Conservation (phyloP, 1,284 basidiomycete species). For the Kwoniella shivajii region DNA sequence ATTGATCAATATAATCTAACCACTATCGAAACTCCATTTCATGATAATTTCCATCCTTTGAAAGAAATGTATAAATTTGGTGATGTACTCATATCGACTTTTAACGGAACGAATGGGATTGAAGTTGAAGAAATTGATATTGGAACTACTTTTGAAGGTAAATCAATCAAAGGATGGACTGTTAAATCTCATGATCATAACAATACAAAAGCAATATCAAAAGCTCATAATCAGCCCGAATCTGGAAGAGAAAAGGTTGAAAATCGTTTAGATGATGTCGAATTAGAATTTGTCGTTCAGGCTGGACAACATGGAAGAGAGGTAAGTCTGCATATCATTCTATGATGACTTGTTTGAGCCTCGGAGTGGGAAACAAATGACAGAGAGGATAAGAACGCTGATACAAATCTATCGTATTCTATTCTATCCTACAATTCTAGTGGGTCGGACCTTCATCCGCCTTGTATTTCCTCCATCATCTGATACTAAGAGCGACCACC, state of each 20-base stretch:
- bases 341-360: background rate
- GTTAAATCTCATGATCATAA: slow-evolving; percentile 22
- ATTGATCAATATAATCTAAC: slow-evolving; percentile 35
- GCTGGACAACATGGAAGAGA: slow-evolving; percentile 80
- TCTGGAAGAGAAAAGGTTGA: slow-evolving; percentile 11
- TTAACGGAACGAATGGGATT: slow-evolving; percentile 28
- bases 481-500: slow-evolving; percentile 61
- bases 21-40: slow-evolving; percentile 40
- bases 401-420: too few species aligned
- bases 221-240: background rate
- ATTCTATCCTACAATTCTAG: slow-evolving; percentile 55
- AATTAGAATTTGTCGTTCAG: slow-evolving; percentile 64
- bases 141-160: slow-evolving; percentile 41
- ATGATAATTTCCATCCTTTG: slow-evolving; percentile 49
- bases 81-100: slow-evolving; percentile 38
- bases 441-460: slow-evolving; percentile 78
- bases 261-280: slow-evolving; percentile 21
- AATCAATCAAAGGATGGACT: slow-evolving; percentile 42
- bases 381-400: too few species aligned
- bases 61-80: slow-evolving; percentile 47
- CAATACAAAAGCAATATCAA: background rate
- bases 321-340: slow-evolving; percentile 53
- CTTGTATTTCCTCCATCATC: slow-evolving; percentile 71
- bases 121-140: slow-evolving; percentile 33
- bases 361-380: background rate